Evolutionary conservation across 306 rosid genomes (phyloP).

Genomic region (Quercus parvula): DNA sequence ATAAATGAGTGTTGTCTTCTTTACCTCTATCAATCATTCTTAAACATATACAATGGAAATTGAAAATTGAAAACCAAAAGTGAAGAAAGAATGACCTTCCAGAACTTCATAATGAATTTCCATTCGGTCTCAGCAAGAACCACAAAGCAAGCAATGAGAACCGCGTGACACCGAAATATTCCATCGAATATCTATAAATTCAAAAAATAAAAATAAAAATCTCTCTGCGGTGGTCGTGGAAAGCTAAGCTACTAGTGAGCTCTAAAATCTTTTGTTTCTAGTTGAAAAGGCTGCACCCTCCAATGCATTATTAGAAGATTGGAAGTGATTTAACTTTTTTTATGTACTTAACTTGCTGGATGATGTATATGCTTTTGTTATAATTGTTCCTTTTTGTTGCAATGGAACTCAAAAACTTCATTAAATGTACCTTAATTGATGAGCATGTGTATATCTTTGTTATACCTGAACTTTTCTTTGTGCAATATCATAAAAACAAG

Average conservation of each 20-base stretch:
- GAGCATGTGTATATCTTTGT: too few relatives aligned
- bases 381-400: too few relatives aligned
- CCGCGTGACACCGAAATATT: slow-evolving; percentile 76
- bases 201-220: background rate
- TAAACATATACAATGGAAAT: too few relatives aligned
- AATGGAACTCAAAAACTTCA: too few relatives aligned
- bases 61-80: too few relatives aligned
- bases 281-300: background rate
- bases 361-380: background rate
- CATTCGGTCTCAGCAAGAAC: slow-evolving; percentile 79
- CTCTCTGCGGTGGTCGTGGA: slow-evolving; percentile 73
- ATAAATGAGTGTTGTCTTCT: background rate
- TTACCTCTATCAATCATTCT: too few relatives aligned
- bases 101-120: slow-evolving; percentile 50
- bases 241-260: slow-evolving; percentile 50
- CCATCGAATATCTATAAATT: slow-evolving; percentile 61
- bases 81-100: slow-evolving; percentile 34
- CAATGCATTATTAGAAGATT: slow-evolving; percentile 3
- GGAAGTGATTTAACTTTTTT: slow-evolving; percentile 10
- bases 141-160: slow-evolving; percentile 48
- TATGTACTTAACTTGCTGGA: background rate
- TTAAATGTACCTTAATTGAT: too few relatives aligned
- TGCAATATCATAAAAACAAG: too few relatives aligned
- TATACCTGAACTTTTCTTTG: too few relatives aligned
- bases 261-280: background rate